Evolutionary conservation across 108 stramenopile species (phyloP).

Genomic region (Heterococcus sp.): DNA sequence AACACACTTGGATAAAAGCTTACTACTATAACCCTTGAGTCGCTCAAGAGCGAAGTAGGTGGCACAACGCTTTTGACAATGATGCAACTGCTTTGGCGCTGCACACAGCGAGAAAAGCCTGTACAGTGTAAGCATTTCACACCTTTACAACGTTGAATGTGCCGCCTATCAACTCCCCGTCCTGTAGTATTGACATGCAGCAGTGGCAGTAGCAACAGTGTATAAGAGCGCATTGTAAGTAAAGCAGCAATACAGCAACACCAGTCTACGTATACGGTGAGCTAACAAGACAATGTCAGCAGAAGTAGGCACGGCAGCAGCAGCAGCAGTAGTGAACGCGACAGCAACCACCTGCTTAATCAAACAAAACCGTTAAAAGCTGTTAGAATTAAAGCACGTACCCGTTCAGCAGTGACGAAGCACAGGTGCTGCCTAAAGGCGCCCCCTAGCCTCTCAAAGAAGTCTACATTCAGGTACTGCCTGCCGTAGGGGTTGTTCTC

Average conservation of each 20-base stretch:
- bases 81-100: too few species aligned
- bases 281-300: too few species aligned
- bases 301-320: neutral
- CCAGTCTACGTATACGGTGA: too few species aligned
- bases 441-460: constrained; percentile 60
- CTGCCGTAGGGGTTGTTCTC: constrained; percentile 47
- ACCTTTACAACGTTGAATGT: constrained; percentile 66
- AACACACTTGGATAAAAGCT: too few species aligned
- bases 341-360: neutral
- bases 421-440: constrained; percentile 59
- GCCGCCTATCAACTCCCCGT: constrained; percentile 63
- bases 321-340: neutral
- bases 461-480: constrained; percentile 63
- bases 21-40: too few species aligned
- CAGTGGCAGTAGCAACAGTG: neutral
- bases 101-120: too few species aligned
- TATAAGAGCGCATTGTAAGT: neutral
- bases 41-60: too few species aligned
- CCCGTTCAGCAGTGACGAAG: constrained; percentile 55
- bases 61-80: too few species aligned
- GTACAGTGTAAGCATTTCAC: neutral
- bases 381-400: neutral
- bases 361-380: neutral
- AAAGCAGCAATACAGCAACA: too few species aligned
- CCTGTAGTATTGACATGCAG: neutral